Percentiles rank a stretch among this genome's conserved stretches.
Evolutionary conservation across 208 protist species (phyloP).

Genomic region (Leishmania martiniquensis): DNA sequence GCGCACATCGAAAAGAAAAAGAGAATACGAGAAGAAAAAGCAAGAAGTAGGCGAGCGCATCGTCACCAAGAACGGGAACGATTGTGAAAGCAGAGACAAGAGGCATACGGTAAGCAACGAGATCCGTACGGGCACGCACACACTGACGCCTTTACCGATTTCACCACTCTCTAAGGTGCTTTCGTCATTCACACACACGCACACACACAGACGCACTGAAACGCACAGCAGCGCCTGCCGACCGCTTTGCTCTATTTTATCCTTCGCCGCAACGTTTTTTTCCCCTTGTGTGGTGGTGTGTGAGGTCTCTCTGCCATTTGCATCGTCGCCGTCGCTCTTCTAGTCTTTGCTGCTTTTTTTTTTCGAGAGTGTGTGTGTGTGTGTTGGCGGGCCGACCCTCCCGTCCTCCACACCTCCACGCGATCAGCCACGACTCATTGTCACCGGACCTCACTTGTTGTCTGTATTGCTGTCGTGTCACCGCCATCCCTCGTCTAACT

Average conservation of each 20-base stretch:
- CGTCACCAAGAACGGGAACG: neutral
- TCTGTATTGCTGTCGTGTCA: slow-evolving; percentile 6
- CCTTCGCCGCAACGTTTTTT: too few species aligned
- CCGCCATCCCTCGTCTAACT: too few species aligned
- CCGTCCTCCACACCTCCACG: neutral
- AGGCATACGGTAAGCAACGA: neutral
- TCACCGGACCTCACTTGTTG: neutral
- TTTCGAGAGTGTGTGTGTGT: neutral
- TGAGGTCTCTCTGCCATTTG: neutral
- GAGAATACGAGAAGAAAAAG: neutral
- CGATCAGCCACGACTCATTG: too few species aligned
- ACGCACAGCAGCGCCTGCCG: too few species aligned
- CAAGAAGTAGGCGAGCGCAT: neutral
- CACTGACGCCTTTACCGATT: neutral
- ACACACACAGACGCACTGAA: too few species aligned
- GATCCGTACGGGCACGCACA: neutral
- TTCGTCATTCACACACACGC: neutral
- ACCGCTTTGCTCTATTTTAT: too few species aligned
- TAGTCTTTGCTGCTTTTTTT: neutral
- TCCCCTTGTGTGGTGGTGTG: neutral
- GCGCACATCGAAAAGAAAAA: neutral
- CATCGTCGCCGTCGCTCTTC: slow-evolving; percentile 7
- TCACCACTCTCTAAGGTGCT: neutral
- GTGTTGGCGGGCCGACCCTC: neutral
- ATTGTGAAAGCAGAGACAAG: neutral